Conservation (phyloP, 2,329 filamentous ascomycete species). For the Aspergillus tubingensis region DNA sequence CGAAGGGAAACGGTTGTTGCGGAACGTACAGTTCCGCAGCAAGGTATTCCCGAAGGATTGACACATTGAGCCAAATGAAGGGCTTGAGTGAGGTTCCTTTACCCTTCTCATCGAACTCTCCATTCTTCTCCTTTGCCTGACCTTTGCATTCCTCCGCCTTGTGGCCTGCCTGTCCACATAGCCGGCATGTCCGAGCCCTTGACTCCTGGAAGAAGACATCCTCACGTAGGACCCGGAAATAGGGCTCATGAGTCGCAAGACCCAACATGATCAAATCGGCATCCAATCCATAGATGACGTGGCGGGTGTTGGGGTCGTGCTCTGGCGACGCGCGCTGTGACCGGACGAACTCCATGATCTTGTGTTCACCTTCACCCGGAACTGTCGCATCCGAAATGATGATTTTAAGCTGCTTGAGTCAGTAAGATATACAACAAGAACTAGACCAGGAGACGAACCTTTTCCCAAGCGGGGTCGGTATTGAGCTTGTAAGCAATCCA, state of each 20-base stretch:
- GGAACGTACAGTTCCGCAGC: slow-evolving; percentile 85
- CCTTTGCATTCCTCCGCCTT: slow-evolving; percentile 84
- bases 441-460: slow-evolving; percentile 43
- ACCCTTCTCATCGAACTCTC: slow-evolving; percentile 80
- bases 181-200: slow-evolving; percentile 76
- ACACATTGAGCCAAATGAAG: slow-evolving; percentile 97
- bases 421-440: slow-evolving; percentile 21
- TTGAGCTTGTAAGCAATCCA: slow-evolving; percentile 98
- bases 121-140: slow-evolving; percentile 73
- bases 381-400: slow-evolving; percentile 98
- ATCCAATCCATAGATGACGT: slow-evolving; percentile 97
- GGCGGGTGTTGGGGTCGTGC: slow-evolving; percentile 93
- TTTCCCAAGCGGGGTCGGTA: slow-evolving; percentile 92
- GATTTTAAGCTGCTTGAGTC: slow-evolving; percentile 68
- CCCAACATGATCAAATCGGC: slow-evolving; percentile 99
- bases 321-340: slow-evolving; percentile 88
- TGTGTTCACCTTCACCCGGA: slow-evolving; percentile 96
- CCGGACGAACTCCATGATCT: slow-evolving; percentile 98
- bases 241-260: slow-evolving; percentile 92
- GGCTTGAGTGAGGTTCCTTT: slow-evolving; percentile 73
- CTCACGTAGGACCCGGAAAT: slow-evolving; percentile 93
- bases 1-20: slow-evolving; percentile 81
- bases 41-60: slow-evolving; percentile 87
- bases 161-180: slow-evolving; percentile 92
- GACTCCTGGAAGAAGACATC: slow-evolving; percentile 93